A percentile compares a stretch with the other conserved stretches of the same genome.
These are phyloP conservation scores for Saccharomyces cerevisiae DNA, from an alignment of 805 yeast species.

Conservation along the genomic window DNA sequence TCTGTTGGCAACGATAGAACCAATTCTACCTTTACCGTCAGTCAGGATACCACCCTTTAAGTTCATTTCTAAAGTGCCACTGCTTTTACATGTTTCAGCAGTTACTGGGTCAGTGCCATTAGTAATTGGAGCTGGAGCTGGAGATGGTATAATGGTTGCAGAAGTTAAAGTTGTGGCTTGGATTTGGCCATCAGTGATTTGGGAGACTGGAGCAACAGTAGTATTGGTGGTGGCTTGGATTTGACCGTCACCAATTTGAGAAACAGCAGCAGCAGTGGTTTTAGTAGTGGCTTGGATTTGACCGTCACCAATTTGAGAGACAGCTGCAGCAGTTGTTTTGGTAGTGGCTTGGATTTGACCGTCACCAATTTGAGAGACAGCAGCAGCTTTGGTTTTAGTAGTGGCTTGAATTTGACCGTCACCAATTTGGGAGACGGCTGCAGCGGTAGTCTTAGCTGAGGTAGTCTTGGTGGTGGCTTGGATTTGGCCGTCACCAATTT, in stretches of 20 bases:
- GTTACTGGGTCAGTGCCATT: constrained; percentile 36
- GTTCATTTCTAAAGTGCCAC: constrained; percentile 47
- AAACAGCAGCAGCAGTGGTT: constrained; percentile 26
- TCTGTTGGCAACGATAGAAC: constrained; percentile 74
- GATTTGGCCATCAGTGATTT: constrained; percentile 41
- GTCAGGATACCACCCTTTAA: constrained; percentile 44
- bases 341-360: constrained; percentile 45
- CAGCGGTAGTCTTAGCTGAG: constrained; percentile 25
- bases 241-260: constrained; percentile 40
- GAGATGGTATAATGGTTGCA: neutral
- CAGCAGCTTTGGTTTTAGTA: constrained; percentile 27
- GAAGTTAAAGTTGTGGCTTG: constrained; percentile 32
- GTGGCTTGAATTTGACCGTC: constrained; percentile 19
- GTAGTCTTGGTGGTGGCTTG: constrained; percentile 16
- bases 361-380: constrained; percentile 47
- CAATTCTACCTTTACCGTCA: constrained; percentile 60
- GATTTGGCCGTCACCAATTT: constrained; percentile 39
- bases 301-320: constrained; percentile 32
- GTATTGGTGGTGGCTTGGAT: constrained; percentile 31
- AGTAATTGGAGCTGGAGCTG: constrained; percentile 17
- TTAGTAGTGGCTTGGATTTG: constrained; percentile 30
- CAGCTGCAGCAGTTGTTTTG: constrained; percentile 32
- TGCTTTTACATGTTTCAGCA: constrained; percentile 38
- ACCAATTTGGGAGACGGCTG: constrained; percentile 17
- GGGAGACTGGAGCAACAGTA: constrained; percentile 27